Conservation (phyloP, 805 yeast species). For the Starmerella riodocensis region DNA sequence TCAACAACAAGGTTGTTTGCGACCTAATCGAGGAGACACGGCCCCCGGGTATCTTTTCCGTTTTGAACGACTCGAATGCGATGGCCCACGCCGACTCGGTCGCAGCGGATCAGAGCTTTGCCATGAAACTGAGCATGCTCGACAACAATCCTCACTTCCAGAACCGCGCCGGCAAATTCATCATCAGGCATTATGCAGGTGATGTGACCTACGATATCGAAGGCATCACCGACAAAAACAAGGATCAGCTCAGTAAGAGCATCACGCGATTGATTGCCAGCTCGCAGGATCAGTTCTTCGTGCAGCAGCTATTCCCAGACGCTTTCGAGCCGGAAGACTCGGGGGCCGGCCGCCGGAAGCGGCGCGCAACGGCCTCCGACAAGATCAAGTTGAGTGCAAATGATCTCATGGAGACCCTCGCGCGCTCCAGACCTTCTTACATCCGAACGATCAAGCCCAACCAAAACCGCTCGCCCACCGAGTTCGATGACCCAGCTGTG, state of each 20-base stretch:
- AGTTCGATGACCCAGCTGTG: conserved; percentile 78
- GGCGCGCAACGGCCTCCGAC: conserved; percentile 94
- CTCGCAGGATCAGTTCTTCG: conserved; percentile 52
- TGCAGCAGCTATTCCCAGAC: conserved; percentile 44
- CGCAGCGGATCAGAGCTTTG: conserved; percentile 94
- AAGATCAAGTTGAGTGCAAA: conserved; percentile 88
- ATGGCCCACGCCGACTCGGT: conserved; percentile 95
- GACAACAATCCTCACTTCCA: conserved; percentile 77
- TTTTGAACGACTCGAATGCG: conserved; percentile 90
- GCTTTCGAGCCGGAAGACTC: conserved; percentile 49
- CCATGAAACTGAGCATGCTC: conserved; percentile 79
- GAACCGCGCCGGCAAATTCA: conserved; percentile 70
- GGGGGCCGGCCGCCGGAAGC: conserved; percentile 35
- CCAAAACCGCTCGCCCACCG: conserved; percentile 79
- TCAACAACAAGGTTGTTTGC: conserved; percentile 91
- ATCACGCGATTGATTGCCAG: conserved; percentile 64
- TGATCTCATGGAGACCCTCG: conserved; percentile 71
- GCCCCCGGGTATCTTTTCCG: conserved; percentile 95
- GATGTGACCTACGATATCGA: conserved; percentile 86
- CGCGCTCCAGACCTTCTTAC: conserved; percentile 87
- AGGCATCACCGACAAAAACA: conserved; percentile 92
- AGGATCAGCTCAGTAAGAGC: conserved; percentile 85
- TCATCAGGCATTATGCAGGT: conserved; percentile 95
- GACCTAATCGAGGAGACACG: conserved; percentile 86
- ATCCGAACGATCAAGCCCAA: conserved; percentile 97